A percentile compares a stretch with the other conserved stretches of the same genome.
Conservation (phyloP, 2,329 filamentous ascomycete species). For the Neopestalotiopsis sp. region DNA sequence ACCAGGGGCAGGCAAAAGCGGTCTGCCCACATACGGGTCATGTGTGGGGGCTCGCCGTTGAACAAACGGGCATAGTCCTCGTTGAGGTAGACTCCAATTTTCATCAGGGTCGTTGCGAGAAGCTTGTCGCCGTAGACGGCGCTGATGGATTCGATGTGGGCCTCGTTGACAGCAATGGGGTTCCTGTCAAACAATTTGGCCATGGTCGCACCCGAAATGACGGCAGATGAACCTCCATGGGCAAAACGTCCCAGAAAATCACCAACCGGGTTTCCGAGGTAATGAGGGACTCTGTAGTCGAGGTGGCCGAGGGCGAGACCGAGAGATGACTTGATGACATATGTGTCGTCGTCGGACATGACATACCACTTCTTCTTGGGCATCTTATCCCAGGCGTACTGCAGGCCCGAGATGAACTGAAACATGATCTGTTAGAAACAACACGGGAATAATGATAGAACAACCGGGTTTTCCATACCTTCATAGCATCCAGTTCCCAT, state of each 20-base stretch:
- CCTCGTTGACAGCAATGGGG: constrained; percentile 46
- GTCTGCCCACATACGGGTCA: constrained; percentile 54
- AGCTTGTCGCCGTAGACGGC: constrained; percentile 61
- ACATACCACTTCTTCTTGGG: constrained; percentile 64
- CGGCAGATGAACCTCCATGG: constrained; percentile 59
- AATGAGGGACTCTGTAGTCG: constrained; percentile 50
- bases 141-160: constrained; percentile 52
- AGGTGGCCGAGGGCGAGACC: constrained; percentile 53
- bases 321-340: constrained; percentile 54
- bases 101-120: constrained; percentile 57
- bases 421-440: constrained; percentile 14
- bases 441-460: not conserved
- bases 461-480: constrained; percentile 28
- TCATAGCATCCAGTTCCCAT: constrained; percentile 42
- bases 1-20: constrained; percentile 59
- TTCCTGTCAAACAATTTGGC: constrained; percentile 47
- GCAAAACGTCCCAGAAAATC: constrained; percentile 61
- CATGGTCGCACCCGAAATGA: constrained; percentile 57
- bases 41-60: constrained; percentile 57
- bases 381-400: constrained; percentile 53
- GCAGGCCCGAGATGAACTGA: constrained; percentile 60
- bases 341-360: constrained; percentile 63
- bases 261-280: constrained; percentile 62
- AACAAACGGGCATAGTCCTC: constrained; percentile 60
- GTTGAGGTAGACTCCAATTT: constrained; percentile 59